Conservation (phyloP, 805 yeast genomes). For the Candida tallmaniae region DNA sequence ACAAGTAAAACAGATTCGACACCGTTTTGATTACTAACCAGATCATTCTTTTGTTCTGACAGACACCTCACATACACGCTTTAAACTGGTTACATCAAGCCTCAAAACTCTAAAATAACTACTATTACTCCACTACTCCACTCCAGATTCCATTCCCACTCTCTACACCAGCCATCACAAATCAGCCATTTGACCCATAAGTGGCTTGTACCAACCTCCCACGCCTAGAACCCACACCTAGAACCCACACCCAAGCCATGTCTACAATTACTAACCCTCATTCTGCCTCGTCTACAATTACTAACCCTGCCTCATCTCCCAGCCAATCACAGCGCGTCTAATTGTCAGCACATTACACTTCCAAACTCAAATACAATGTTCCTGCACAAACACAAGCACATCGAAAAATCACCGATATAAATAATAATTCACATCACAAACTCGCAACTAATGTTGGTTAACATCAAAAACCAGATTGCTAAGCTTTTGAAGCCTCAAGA, state of each 20-base stretch:
- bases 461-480: constrained; percentile 32
- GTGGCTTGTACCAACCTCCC: no score
- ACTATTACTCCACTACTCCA: not conserved
- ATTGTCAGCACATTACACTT: not conserved
- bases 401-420: not conserved
- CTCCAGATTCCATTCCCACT: not conserved
- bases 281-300: no score
- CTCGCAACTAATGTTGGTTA: constrained; percentile 25
- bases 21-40: not conserved
- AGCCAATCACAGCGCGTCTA: constrained; percentile 1
- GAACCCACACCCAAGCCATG: no score
- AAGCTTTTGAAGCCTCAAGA: constrained; percentile 28
- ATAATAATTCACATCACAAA: not conserved
- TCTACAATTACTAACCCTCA: no score
- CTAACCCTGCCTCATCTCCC: not conserved
- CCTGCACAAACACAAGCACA: not conserved
- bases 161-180: not conserved
- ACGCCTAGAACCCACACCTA: no score
- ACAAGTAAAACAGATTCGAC: not conserved
- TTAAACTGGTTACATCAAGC: no score
- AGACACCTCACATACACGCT: no score
- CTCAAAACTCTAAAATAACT: not conserved
- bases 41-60: no score
- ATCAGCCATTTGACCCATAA: no score
- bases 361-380: not conserved